Evolutionary conservation across 768 basidiomycete genomes (phyloP).

Genomic region (Saitozyma podzolica): DNA sequence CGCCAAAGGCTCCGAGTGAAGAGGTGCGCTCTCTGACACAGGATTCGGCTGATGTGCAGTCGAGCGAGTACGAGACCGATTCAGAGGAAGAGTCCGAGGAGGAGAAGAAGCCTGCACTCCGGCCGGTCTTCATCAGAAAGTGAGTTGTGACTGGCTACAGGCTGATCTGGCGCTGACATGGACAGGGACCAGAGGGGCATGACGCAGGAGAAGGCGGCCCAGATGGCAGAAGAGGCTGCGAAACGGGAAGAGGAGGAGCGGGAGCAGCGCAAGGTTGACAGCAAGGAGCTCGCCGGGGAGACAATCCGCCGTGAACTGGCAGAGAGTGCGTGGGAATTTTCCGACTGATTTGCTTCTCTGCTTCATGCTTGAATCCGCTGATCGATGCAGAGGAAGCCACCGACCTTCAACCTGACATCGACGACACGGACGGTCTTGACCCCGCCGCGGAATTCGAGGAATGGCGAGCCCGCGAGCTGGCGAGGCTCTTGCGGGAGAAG

Average conservation of each 20-base stretch:
- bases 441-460: slow-evolving; percentile 88
- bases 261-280: slow-evolving; percentile 81
- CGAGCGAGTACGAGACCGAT: slow-evolving; percentile 81
- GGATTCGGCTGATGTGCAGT: slow-evolving; percentile 50
- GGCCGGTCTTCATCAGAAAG: slow-evolving; percentile 96
- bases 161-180: slow-evolving; percentile 4
- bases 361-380: neutral
- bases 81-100: slow-evolving; percentile 64
- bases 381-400: slow-evolving; percentile 75
- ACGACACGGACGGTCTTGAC: slow-evolving; percentile 92
- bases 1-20: slow-evolving; percentile 27
- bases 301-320: slow-evolving; percentile 87
- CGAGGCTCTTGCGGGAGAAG: slow-evolving; percentile 90
- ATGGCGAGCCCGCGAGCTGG: slow-evolving; percentile 91
- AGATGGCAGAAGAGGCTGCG: slow-evolving; percentile 73
- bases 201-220: slow-evolving; percentile 56
- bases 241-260: slow-evolving; percentile 70
- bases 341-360: neutral
- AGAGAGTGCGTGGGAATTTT: slow-evolving; percentile 66
- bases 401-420: slow-evolving; percentile 77
- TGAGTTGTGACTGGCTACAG: slow-evolving; percentile 54
- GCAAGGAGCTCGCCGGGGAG: slow-evolving; percentile 89
- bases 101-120: slow-evolving; percentile 70
- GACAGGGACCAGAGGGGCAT: slow-evolving; percentile 26
- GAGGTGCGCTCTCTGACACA: slow-evolving; percentile 13